phyloP scores from a whole-genome alignment of 345 rosid species.

The Lepidium africanum region DNA sequence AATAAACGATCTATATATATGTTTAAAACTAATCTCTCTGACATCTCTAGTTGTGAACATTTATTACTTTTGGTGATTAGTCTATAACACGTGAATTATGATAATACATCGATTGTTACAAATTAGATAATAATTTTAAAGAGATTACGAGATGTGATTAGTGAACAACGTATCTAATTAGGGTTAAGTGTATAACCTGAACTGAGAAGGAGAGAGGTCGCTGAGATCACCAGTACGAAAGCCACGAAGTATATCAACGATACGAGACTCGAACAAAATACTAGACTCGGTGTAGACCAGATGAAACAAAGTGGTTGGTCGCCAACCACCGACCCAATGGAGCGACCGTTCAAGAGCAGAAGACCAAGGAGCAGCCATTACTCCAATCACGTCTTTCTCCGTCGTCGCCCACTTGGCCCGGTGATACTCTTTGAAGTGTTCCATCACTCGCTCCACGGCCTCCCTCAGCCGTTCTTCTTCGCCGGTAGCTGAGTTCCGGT shows the following conservation, averaged over 20 bases:
- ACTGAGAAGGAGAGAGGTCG: conserved; percentile 69
- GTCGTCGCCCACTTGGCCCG: conserved; percentile 36
- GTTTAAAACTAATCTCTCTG: neutral
- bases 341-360: conserved; percentile 77
- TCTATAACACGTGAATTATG: neutral
- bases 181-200: conserved; percentile 35
- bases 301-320: conserved; percentile 79
- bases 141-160: no score
- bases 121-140: no score
- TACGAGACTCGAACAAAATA: conserved; percentile 63
- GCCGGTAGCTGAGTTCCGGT: conserved; percentile 23
- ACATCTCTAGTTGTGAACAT: neutral
- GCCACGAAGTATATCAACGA: conserved; percentile 67
- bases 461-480: conserved; percentile 20
- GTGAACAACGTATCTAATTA: neutral
- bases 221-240: conserved; percentile 66
- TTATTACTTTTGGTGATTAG: neutral
- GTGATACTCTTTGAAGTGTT: conserved; percentile 54
- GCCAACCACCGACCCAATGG: conserved; percentile 77
- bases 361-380: conserved; percentile 70
- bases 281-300: conserved; percentile 77
- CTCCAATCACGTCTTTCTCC: conserved; percentile 43
- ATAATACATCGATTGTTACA: neutral
- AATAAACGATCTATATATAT: neutral
- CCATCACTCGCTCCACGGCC: conserved; percentile 41